phyloP scores from a whole-genome alignment of 2,329 filamentous ascomycete species.

The Byssoonygena ceratinophila region DNA sequence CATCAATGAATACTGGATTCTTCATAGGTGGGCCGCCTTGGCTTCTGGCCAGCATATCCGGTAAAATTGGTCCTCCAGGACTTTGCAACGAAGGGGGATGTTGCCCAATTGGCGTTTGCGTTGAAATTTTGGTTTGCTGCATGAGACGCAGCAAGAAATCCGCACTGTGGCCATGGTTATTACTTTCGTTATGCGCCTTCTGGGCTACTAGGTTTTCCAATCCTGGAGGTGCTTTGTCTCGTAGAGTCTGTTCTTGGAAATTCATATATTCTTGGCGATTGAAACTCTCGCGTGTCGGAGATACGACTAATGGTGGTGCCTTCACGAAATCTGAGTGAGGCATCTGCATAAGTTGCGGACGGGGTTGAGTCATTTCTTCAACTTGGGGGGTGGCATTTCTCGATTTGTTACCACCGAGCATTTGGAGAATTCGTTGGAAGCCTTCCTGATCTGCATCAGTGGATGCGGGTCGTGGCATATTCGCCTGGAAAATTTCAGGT shows the following conservation, averaged over 20 bases:
- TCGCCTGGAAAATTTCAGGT: conserved; percentile 22
- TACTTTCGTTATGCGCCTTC: conserved; percentile 27
- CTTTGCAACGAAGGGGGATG: conserved; percentile 24
- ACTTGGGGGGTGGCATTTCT: conserved; percentile 38
- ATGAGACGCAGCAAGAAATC: conserved; percentile 80
- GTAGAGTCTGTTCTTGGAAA: conserved; percentile 20
- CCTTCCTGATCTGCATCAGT: conserved; percentile 67
- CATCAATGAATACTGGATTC: conserved; percentile 32
- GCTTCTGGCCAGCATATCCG: conserved; percentile 26
- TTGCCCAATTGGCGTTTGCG: conserved; percentile 20
- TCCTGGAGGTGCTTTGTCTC: conserved; percentile 21
- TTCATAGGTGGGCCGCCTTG: conserved; percentile 31
- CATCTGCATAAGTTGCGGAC: conserved; percentile 20
- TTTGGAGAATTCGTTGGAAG: conserved; percentile 70
- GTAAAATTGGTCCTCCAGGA: conserved; percentile 28
- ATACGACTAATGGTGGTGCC: conserved; percentile 20
- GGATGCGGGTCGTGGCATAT: conserved; percentile 34
- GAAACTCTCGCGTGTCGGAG: conserved; percentile 25
- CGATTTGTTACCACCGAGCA: conserved; percentile 54
- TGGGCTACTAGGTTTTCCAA: conserved; percentile 25
- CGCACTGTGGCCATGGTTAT: conserved; percentile 50
- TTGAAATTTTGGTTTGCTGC: conserved; percentile 45
- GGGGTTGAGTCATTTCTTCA: conserved; percentile 26
- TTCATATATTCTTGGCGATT: conserved; percentile 27
- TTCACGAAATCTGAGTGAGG: conserved; percentile 21